Percentiles rank a stretch among this genome's conserved stretches.
phyloP scores from a whole-genome alignment of 106 monocot species.

The Dendrobium catenatum region DNA sequence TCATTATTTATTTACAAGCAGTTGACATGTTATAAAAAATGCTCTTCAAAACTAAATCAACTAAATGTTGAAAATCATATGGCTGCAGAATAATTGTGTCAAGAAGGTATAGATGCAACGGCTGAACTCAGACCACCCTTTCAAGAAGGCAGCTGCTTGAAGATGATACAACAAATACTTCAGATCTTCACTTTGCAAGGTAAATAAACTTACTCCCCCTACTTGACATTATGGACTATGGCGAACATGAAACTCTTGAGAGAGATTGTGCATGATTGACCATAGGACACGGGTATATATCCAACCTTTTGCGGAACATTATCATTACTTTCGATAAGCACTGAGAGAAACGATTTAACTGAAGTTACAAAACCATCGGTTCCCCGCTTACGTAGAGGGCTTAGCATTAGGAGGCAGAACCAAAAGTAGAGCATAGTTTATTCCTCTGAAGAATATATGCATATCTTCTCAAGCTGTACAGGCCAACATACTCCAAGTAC shows the following conservation, averaged over 20 bases:
- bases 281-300: not conserved
- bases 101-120: not conserved
- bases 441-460: conserved; percentile 14
- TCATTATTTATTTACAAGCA: conserved; percentile 1
- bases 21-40: not conserved
- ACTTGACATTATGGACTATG: not conserved
- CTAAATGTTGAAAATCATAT: not conserved
- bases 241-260: not conserved
- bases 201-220: not conserved
- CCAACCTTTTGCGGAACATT: not conserved
- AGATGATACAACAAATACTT: not conserved
- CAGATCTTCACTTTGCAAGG: not conserved
- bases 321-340: conserved; percentile 6
- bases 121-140: not conserved
- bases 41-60: conserved; percentile 5
- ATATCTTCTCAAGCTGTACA: conserved; percentile 66
- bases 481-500: conserved; percentile 69
- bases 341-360: not conserved
- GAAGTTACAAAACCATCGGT: not conserved
- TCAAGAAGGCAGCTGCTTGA: not conserved
- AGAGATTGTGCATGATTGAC: not conserved
- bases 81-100: conserved; percentile 1
- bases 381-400: conserved; percentile 2
- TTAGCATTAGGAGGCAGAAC: not conserved
- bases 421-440: conserved; percentile 1